Conservation (phyloP, 345 rosid genomes). For the Dimocarpus longan region DNA sequence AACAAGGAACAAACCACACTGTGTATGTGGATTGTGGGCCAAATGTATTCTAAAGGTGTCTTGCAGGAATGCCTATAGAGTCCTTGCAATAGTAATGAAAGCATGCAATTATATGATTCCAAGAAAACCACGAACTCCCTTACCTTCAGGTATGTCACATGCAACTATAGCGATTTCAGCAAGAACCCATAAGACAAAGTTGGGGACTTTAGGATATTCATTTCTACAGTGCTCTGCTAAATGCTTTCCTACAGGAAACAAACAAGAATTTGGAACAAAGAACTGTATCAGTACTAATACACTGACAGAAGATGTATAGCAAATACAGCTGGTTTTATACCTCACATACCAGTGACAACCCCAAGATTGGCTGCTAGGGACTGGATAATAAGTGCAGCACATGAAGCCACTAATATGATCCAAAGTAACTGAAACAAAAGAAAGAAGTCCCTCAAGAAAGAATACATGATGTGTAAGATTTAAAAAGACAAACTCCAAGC, state of each 20-base stretch:
- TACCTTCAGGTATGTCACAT: slow-evolving; percentile 97
- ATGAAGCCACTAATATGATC: slow-evolving; percentile 93
- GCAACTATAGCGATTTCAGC: slow-evolving; percentile 93
- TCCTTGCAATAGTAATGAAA: slow-evolving; percentile 2
- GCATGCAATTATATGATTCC: slow-evolving; percentile 11
- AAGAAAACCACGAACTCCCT: slow-evolving; percentile 20
- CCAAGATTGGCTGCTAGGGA: slow-evolving; percentile 95
- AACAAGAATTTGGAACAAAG: slow-evolving; percentile 7
- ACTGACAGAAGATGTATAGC: background rate
- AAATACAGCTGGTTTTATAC: background rate
- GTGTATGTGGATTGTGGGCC: background rate
- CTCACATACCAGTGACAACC: slow-evolving; percentile 75
- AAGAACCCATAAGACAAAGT: slow-evolving; percentile 79
- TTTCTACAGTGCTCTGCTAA: slow-evolving; percentile 89
- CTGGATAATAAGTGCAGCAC: slow-evolving; percentile 90
- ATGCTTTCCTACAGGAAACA: slow-evolving; percentile 64
- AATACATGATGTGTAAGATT: background rate
- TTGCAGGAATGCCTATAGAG: background rate
- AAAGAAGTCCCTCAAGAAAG: slow-evolving; percentile 8
- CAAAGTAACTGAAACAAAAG: slow-evolving; percentile 67
- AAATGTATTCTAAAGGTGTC: background rate
- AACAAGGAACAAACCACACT: background rate
- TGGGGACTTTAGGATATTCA: slow-evolving; percentile 77
- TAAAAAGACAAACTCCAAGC: background rate
- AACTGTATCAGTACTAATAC: background rate